phyloP scores from a whole-genome alignment of 2,329 filamentous ascomycete genomes.

The Ophiocordyceps robertsii region DNA sequence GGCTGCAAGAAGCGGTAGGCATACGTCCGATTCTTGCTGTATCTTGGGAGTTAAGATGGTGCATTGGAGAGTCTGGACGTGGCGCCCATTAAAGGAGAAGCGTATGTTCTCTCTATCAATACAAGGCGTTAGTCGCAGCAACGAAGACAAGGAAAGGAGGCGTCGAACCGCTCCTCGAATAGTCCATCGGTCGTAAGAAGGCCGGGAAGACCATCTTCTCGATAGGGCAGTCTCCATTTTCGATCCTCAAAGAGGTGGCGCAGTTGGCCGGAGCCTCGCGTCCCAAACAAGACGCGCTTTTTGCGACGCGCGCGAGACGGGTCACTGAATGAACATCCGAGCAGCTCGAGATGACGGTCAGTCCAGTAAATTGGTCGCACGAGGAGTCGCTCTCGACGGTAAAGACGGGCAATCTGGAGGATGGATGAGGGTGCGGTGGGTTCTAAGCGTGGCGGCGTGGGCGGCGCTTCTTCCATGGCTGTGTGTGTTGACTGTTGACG shows the following conservation, averaged over 20 bases:
- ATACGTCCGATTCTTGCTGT: neutral
- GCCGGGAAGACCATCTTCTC: neutral
- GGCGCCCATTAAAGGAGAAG: neutral
- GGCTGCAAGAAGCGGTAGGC: neutral
- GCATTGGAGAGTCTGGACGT: neutral
- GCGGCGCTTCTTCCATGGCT: neutral
- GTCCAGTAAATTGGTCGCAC: neutral
- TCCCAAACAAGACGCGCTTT: neutral
- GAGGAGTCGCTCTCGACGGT: neutral
- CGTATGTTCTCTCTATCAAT: neutral
- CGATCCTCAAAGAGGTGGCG: neutral
- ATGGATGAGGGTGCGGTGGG: neutral
- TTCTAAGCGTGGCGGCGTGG: no score
- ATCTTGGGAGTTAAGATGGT: neutral
- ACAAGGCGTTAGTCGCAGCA: neutral
- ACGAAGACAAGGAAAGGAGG: neutral
- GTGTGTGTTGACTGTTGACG: no score
- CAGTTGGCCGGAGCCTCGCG: neutral
- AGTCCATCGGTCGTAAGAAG: neutral
- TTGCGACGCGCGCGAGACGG: neutral
- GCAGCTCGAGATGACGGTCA: constrained; percentile 1
- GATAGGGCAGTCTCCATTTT: neutral
- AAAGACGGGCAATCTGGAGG: neutral
- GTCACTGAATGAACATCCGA: neutral
- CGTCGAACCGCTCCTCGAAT: neutral